phyloP scores from a whole-genome alignment of 768 basidiomycete species.

The Suillus luteus region DNA sequence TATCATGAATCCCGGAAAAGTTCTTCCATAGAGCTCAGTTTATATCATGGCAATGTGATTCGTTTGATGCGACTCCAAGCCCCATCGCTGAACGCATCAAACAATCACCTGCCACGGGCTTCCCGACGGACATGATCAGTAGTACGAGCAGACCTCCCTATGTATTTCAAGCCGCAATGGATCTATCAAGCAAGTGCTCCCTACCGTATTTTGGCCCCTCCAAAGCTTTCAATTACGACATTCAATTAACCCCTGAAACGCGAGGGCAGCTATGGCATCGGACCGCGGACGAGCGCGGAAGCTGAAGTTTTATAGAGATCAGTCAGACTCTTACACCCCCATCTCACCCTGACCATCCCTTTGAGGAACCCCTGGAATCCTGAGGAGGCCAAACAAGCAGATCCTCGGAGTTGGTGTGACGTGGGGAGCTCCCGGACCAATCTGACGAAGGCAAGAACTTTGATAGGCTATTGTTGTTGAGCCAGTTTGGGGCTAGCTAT shows the following conservation, averaged over 20 bases:
- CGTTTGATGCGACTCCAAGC: not conserved
- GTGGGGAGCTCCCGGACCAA: not conserved
- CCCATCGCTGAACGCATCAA: not conserved
- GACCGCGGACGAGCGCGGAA: not conserved
- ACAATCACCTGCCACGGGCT: not conserved
- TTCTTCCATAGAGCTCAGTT: conserved; percentile 41
- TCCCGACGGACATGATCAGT: not conserved
- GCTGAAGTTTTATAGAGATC: conserved; percentile 13
- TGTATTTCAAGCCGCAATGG: not conserved
- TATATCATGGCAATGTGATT: not conserved
- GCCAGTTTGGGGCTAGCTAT: not conserved
- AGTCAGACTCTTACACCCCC: not conserved
- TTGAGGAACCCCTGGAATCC: conserved; percentile 25
- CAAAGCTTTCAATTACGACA: not conserved
- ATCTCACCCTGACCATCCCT: conserved; percentile 1
- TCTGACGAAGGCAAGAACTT: not conserved
- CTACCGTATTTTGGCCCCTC: not conserved
- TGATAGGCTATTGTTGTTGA: not conserved
- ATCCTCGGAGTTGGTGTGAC: conserved; percentile 12
- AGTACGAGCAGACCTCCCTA: not conserved
- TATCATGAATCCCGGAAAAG: conserved; percentile 93
- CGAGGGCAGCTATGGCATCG: conserved; percentile 7
- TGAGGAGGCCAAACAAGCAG: conserved; percentile 19
- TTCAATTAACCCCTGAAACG: not conserved
- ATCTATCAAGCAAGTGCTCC: not conserved